Base-by-base conservation (phyloP, 306 rosid genomes). In the Fragaria iinumae region DNA sequence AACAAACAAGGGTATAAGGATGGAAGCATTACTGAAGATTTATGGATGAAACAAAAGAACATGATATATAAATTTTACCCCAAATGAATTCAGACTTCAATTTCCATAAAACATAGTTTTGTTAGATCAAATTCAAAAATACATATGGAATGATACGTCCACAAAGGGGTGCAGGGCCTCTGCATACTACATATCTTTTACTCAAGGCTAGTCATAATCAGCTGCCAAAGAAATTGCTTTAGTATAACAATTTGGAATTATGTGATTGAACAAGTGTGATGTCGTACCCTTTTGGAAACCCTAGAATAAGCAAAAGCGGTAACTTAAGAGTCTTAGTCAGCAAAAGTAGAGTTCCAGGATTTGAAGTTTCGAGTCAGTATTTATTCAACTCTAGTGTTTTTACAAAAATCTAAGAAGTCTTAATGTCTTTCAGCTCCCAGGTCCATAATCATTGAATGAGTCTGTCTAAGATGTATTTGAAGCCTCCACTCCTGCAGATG, bases 1-100 rank as follows among this genome's bases (percentile, higher is more conserved):
- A 50, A 27, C 71, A 39, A 2, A 56, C 2, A 44, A 29, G 34
- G 29, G 5, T 18, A 64, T 74, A 71, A 83, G 73, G 65, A 71
- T 23, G 34, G 60, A 83, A 68, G 32, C 79, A 41, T 25, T 59
- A 67, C 64, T 20, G 49, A 75, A 74, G 56, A 71, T 56, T 76
- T 62, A 77, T 38, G 36, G 73, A 47, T 73, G 67, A 81, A 36
- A 71, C 45, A 78, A 36, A 49, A 48, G 18, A 38, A 17, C 18
- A 0, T 14, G 41, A 25, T 59, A 38, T 6, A 57, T 17, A 73
- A 5, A 38, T 5, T 8, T 23, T 13, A 11, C 5, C 52, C 47
- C 25, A 56, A 39, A 39, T 23, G 47, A 73, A 21, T 11, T 21
- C 20, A 21, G 14, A 21, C 52, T 73, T 53, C 9, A 9, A 8